phyloP scores from a whole-genome alignment of 768 basidiomycete species.

The Podaxis sp. region DNA sequence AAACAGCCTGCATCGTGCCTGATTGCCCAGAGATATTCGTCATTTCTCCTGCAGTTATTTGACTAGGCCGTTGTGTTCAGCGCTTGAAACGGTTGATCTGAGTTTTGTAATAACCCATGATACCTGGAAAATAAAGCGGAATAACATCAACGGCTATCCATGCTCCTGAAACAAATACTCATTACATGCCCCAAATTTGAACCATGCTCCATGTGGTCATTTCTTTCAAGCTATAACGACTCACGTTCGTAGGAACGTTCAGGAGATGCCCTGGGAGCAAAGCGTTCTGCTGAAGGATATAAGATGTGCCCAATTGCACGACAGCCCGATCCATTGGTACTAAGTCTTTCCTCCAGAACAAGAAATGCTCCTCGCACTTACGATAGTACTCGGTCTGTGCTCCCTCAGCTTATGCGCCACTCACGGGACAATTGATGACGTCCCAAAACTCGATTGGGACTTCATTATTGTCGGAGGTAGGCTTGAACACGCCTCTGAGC shows the following conservation, averaged over 20 bases:
- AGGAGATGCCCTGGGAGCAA: not conserved
- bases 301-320: not conserved
- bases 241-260: not conserved
- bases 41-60: no score
- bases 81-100: no score
- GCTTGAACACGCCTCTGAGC: not conserved
- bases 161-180: no score
- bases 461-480: slow-evolving; percentile 25
- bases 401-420: not conserved
- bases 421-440: not conserved
- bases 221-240: no score
- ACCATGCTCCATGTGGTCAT: no score
- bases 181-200: no score
- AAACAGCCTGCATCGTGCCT: no score
- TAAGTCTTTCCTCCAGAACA: not conserved
- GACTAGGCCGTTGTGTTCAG: no score
- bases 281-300: not conserved
- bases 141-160: no score
- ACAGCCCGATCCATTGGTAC: not conserved
- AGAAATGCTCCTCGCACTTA: not conserved
- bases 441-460: slow-evolving; percentile 13
- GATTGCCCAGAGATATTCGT: no score
- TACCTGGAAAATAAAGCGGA: no score
- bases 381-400: not conserved
- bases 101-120: no score